Base-by-base conservation (phyloP, 768 basidiomycete genomes). In the Clitopilus hobsonii region DNA sequence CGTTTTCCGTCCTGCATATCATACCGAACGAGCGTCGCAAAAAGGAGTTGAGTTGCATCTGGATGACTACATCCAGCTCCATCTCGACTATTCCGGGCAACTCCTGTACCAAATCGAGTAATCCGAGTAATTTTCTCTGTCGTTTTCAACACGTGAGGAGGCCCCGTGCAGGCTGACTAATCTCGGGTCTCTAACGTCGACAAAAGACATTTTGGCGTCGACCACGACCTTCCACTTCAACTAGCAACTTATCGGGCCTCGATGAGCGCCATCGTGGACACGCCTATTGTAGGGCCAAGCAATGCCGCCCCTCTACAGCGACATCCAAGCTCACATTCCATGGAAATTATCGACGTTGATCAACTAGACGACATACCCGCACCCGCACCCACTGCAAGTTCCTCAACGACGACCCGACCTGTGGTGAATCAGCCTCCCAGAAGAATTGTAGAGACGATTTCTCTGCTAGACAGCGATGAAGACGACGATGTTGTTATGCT, bases 291-390 rank as follows among this genome's bases (percentile, higher is more conserved):
- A 5, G 57, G 61, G 16, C 55, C 69, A 36, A 62, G 56, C 32
- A 60, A 66, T 36, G 63, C 63, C 41, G 48, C 51, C 28, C 30
- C 61, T 45, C 26, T 55, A 18, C 65, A 59, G 4, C 60, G 38
- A 38, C 57, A 57, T 36, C 53, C 61, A 16, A 65, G 65, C 54
- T 38, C 63, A 27, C 63, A 64, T n/a, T 54, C 66, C 18, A 61
- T 71, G 24, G 77, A 79, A 62, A 65, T 79, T 54, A 77, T 77
- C 62, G 76, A 79, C 63, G 76, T 77, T 54, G 76, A 79, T 63
- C 59, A 60, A 23, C 56, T 69, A 51, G 69, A 70, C 52, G 73
- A 73, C 38, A 13, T 45, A n/a, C n/a, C n/a, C n/a, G n/a, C n/a
- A n/a, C n/a, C n/a, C n/a, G n/a, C n/a, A 18, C 20, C 29, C 5